These are phyloP conservation scores for Dispira parvispora DNA, from an alignment of 192 early-diverging fungal species.

Conservation along the genomic window DNA sequence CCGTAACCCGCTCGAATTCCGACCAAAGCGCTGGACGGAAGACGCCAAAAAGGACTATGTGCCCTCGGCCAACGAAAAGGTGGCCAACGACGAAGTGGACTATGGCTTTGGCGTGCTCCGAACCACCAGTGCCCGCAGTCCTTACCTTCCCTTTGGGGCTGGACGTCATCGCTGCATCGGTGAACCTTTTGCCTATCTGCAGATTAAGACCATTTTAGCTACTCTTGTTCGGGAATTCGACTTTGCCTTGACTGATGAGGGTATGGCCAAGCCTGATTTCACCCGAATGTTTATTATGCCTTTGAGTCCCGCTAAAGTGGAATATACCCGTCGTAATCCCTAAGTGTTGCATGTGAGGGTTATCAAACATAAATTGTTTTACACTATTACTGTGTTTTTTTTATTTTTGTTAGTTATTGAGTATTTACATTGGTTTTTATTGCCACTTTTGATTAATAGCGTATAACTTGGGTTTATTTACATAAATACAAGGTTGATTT, in stretches of 20 bases:
- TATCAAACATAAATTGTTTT: too few relatives aligned
- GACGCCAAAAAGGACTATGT: constrained; percentile 33
- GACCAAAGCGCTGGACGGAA: constrained; percentile 57
- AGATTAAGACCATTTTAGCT: constrained; percentile 87
- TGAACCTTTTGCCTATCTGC: constrained; percentile 87
- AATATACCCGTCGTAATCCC: constrained; percentile 27
- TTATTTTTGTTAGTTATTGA: too few relatives aligned
- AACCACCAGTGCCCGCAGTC: constrained; percentile 43
- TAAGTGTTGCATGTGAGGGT: not conserved
- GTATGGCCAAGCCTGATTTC: constrained; percentile 72
- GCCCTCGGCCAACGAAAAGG: constrained; percentile 30
- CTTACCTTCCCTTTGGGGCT: constrained; percentile 93
- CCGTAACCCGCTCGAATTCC: constrained; percentile 61
- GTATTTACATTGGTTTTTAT: too few relatives aligned
- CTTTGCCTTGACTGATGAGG: constrained; percentile 42
- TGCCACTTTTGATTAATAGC: too few relatives aligned
- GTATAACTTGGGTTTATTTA: too few relatives aligned
- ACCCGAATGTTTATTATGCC: constrained; percentile 89
- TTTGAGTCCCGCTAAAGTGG: constrained; percentile 33
- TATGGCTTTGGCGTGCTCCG: constrained; percentile 58
- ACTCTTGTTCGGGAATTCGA: constrained; percentile 66
- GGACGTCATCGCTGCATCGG: constrained; percentile 98
- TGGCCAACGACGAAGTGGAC: constrained; percentile 41
- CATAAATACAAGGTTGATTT: too few relatives aligned
- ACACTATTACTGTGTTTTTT: too few relatives aligned